These are phyloP conservation scores for Tylopilus orsonianus DNA, from an alignment of 1,284 basidiomycete species.

Conservation along the genomic window DNA sequence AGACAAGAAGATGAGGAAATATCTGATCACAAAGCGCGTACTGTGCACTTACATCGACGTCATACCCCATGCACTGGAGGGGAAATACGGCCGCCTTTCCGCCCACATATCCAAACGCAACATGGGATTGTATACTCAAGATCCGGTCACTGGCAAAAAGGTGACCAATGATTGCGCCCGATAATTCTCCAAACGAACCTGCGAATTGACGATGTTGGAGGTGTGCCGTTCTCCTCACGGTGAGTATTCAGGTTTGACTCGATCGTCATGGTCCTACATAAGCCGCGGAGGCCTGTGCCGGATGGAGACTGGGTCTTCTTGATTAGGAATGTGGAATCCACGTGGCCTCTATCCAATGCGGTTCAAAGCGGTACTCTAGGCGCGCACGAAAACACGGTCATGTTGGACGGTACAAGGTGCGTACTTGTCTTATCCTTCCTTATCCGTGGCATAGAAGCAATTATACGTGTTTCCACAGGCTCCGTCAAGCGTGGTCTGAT, in stretches of 20 bases:
- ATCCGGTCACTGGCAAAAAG: slow-evolving; percentile 40
- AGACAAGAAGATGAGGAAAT: slow-evolving; percentile 18
- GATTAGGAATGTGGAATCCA: slow-evolving; percentile 13
- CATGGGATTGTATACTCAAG: slow-evolving; percentile 91
- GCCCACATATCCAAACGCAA: slow-evolving; percentile 95
- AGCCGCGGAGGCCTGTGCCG: too few species aligned
- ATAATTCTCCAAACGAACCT: slow-evolving; percentile 8
- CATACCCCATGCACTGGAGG: slow-evolving; percentile 91
- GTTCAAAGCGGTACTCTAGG: neutral
- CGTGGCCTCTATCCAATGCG: slow-evolving; percentile 11
- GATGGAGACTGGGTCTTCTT: slow-evolving; percentile 7
- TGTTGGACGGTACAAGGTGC: slow-evolving; percentile 36
- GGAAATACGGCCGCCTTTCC: slow-evolving; percentile 95
- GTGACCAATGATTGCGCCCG: too few species aligned
- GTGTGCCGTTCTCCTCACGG: neutral
- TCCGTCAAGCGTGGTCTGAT: slow-evolving; percentile 72
- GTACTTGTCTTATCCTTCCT: neutral
- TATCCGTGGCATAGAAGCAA: neutral
- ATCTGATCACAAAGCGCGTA: slow-evolving; percentile 18
- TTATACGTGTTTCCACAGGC: slow-evolving; percentile 38
- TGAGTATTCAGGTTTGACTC: neutral
- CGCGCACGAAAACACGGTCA: slow-evolving; percentile 11
- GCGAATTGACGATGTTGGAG: neutral
- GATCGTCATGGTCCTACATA: slow-evolving; percentile 19
- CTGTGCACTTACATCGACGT: slow-evolving; percentile 83